phyloP scores from a whole-genome alignment of 2,329 filamentous ascomycete species.

The Ophiostoma novo-ulmi region DNA sequence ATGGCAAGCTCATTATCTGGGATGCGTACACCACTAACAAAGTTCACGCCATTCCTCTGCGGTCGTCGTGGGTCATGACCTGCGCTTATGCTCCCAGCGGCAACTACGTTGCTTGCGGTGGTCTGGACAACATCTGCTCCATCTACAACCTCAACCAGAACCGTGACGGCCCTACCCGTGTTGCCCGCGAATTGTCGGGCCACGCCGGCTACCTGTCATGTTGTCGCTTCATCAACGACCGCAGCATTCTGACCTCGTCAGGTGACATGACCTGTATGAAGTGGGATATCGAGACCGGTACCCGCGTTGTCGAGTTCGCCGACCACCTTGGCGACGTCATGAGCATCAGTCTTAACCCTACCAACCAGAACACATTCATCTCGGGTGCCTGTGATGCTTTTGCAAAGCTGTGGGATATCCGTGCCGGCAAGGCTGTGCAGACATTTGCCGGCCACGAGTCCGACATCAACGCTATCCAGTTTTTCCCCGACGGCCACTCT shows the following conservation, averaged over 20 bases:
- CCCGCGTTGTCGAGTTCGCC: slow-evolving; percentile 95
- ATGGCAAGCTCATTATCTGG: slow-evolving; percentile 99
- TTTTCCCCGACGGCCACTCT: slow-evolving; percentile 97
- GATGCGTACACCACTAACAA: slow-evolving; percentile 99
- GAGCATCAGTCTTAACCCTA: slow-evolving; percentile 99
- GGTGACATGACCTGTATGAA: slow-evolving; percentile 99
- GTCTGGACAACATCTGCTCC: slow-evolving; percentile 98
- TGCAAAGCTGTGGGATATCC: slow-evolving; percentile 97
- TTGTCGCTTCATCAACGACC: slow-evolving; percentile 98
- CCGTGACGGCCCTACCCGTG: slow-evolving; percentile 92
- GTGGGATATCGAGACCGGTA: slow-evolving; percentile 97
- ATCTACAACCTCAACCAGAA: slow-evolving; percentile 97
- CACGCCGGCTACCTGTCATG: slow-evolving; percentile 97
- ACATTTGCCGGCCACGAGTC: slow-evolving; percentile 98
- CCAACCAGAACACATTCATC: slow-evolving; percentile 98
- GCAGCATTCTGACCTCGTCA: slow-evolving; percentile 94
- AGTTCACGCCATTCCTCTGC: slow-evolving; percentile 93
- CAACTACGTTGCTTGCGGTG: slow-evolving; percentile 97
- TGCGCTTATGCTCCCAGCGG: slow-evolving; percentile 97
- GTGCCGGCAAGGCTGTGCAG: slow-evolving; percentile 95
- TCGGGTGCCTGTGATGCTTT: slow-evolving; percentile 99
- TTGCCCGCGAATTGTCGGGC: slow-evolving; percentile 90
- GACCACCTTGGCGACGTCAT: slow-evolving; percentile 98
- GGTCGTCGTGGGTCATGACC: slow-evolving; percentile 99
- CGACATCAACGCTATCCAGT: slow-evolving; percentile 98